A percentile compares a stretch with the other conserved stretches of the same genome.
Evolutionary conservation across 2,329 filamentous ascomycete genomes (phyloP).

Genomic region (Colletotrichum agaves): DNA sequence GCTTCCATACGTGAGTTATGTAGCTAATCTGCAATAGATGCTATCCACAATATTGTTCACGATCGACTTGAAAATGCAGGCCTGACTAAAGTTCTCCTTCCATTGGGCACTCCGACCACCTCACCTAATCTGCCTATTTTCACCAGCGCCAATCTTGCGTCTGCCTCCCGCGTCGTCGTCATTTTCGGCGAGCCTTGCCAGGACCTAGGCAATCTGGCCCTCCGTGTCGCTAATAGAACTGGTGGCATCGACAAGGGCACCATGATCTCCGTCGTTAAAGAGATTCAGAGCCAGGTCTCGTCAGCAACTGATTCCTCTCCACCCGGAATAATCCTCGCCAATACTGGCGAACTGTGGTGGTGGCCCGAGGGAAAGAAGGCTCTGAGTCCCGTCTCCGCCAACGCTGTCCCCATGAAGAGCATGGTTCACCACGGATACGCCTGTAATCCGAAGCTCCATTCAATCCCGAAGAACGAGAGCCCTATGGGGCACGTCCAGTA

Average conservation of each 20-base stretch:
- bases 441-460: conserved; percentile 67
- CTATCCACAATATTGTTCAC: conserved; percentile 69
- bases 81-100: conserved; percentile 70
- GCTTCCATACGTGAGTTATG: not conserved
- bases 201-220: conserved; percentile 80
- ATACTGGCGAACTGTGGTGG: conserved; percentile 82
- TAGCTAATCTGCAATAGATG: conserved; percentile 57
- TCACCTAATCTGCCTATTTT: conserved; percentile 78
- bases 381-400: conserved; percentile 68
- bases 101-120: conserved; percentile 57
- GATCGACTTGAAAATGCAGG: conserved; percentile 70
- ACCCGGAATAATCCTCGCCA: conserved; percentile 78
- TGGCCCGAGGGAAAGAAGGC: conserved; percentile 71
- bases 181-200: conserved; percentile 78
- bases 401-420: conserved; percentile 69
- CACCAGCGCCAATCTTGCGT: conserved; percentile 59
- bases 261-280: conserved; percentile 69
- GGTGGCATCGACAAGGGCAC: conserved; percentile 79
- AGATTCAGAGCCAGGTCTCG: conserved; percentile 51
- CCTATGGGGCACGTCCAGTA: conserved; percentile 71
- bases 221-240: conserved; percentile 70
- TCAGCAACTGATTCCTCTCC: conserved; percentile 47
- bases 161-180: conserved; percentile 73
- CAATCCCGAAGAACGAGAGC: conserved; percentile 68
- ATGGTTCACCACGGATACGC: conserved; percentile 67